Conservation (phyloP, 1,284 basidiomycete species). For the Vanrija pseudolonga region DNA sequence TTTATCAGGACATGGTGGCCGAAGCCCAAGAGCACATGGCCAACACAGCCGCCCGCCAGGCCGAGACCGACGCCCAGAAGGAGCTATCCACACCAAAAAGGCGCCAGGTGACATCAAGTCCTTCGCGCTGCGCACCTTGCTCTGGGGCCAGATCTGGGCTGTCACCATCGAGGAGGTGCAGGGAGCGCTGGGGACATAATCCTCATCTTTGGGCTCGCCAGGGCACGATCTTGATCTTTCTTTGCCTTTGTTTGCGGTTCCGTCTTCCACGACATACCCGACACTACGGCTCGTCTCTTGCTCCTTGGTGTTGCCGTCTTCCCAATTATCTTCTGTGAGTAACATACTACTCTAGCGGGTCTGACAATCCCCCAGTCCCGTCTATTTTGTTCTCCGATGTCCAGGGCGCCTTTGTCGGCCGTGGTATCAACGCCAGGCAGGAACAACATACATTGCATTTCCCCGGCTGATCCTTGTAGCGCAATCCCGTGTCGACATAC, state of each 20-base stretch:
- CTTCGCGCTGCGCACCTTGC: conserved; percentile 19
- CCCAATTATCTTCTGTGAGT: conserved; percentile 45
- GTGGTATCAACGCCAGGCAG: conserved; percentile 62
- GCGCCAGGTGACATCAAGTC: not conserved
- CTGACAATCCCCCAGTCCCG: conserved; percentile 34
- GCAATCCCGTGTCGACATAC: conserved; percentile 59
- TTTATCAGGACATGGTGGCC: conserved; percentile 21
- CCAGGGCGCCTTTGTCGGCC: conserved; percentile 64
- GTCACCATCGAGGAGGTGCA: conserved; percentile 36
- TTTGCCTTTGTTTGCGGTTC: conserved; percentile 58
- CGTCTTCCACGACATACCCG: conserved; percentile 63
- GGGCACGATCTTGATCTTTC: conserved; percentile 26
- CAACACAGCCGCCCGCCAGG: conserved; percentile 7
- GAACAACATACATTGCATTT: conserved; percentile 48
- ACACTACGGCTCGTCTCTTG: conserved; percentile 59
- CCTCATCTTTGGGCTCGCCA: conserved; percentile 28
- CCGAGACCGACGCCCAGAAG: conserved; percentile 22
- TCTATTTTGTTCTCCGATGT: conserved; percentile 63
- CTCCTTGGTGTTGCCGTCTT: conserved; percentile 66
- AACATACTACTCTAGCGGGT: too few relatives aligned
- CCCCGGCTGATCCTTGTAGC: conserved; percentile 55
- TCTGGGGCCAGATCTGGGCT: conserved; percentile 30
- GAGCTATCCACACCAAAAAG: conserved; percentile 26
- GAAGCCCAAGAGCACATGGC: conserved; percentile 29
- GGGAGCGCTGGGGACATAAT: conserved; percentile 33